Conservation (phyloP, 2,329 filamentous ascomycete genomes). For the Trichophyton simii region DNA sequence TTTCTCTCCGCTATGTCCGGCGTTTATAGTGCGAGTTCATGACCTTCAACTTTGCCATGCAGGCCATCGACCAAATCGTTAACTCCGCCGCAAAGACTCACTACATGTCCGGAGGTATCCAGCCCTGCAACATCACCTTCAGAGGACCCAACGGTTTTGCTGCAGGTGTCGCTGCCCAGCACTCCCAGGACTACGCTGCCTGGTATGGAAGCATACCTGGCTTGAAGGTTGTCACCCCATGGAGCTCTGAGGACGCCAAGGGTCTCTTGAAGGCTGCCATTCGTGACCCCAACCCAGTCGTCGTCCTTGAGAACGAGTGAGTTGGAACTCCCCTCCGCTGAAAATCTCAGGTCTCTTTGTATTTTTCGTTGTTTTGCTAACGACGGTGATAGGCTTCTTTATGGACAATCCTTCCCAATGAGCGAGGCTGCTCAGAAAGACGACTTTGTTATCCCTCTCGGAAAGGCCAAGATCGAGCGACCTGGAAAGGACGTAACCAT, state of each 20-base stretch:
- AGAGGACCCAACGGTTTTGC: slow-evolving; percentile 98
- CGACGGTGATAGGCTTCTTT: slow-evolving; percentile 48
- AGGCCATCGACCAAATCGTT: slow-evolving; percentile 98
- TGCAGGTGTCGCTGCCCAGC: slow-evolving; percentile 86
- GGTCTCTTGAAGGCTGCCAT: slow-evolving; percentile 96
- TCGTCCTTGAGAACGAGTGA: slow-evolving; percentile 74
- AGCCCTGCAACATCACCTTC: slow-evolving; percentile 99
- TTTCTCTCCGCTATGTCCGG: not conserved
- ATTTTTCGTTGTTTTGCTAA: not conserved
- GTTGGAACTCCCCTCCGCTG: slow-evolving; percentile 12
- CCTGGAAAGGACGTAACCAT: slow-evolving; percentile 92
- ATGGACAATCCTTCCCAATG: slow-evolving; percentile 93
- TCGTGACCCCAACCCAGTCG: slow-evolving; percentile 92
- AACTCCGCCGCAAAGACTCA: slow-evolving; percentile 98
- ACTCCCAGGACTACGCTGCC: slow-evolving; percentile 96
- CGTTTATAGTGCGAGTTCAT: slow-evolving; percentile 82
- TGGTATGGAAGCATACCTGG: slow-evolving; percentile 99
- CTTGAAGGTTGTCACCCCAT: slow-evolving; percentile 90
- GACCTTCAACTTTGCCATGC: slow-evolving; percentile 99
- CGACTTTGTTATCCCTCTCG: slow-evolving; percentile 94
- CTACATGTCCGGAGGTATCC: slow-evolving; percentile 99
- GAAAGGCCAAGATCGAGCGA: slow-evolving; percentile 98
- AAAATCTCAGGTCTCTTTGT: not conserved
- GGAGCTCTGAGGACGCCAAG: slow-evolving; percentile 97
- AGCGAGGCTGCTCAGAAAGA: slow-evolving; percentile 89